Evolutionary conservation across 768 basidiomycete genomes (phyloP).

Genomic region (Mycena rebaudengoi): DNA sequence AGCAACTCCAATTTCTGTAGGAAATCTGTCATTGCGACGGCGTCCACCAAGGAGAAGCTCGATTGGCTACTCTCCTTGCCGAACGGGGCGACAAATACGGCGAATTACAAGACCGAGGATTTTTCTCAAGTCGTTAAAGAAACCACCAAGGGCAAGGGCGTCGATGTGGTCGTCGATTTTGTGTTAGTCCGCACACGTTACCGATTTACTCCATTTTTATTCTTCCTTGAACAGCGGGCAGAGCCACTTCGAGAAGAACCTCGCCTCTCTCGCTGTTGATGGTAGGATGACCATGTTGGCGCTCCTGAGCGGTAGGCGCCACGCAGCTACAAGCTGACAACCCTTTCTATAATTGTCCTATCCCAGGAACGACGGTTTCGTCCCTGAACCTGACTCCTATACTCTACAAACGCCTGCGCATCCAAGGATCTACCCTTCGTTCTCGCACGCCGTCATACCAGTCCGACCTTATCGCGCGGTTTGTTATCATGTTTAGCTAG

Average conservation of each 20-base stretch:
- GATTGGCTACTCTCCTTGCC: slow-evolving; percentile 73
- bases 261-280: slow-evolving; percentile 72
- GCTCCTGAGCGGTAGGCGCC: slow-evolving; percentile 76
- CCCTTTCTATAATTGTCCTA: too few relatives aligned
- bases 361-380: slow-evolving; percentile 58
- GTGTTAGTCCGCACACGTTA: slow-evolving; percentile 53
- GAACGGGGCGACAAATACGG: slow-evolving; percentile 73
- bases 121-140: slow-evolving; percentile 78
- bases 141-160: slow-evolving; percentile 73
- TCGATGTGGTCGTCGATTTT: slow-evolving; percentile 86
- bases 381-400: slow-evolving; percentile 69
- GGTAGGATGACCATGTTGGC: slow-evolving; percentile 78
- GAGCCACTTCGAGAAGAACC: slow-evolving; percentile 76
- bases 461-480: slow-evolving; percentile 70
- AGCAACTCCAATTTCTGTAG: slow-evolving; percentile 44
- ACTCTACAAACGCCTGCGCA: slow-evolving; percentile 83
- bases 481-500: too few relatives aligned
- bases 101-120: slow-evolving; percentile 86
- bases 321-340: too few relatives aligned
- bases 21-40: slow-evolving; percentile 80
- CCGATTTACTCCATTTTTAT: background rate
- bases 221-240: slow-evolving; percentile 47
- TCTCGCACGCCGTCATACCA: slow-evolving; percentile 81
- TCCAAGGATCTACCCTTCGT: slow-evolving; percentile 89
- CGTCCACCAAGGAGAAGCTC: slow-evolving; percentile 84